phyloP scores from a whole-genome alignment of 2,329 filamentous ascomycete genomes.

The Aureobasidium sp. region DNA sequence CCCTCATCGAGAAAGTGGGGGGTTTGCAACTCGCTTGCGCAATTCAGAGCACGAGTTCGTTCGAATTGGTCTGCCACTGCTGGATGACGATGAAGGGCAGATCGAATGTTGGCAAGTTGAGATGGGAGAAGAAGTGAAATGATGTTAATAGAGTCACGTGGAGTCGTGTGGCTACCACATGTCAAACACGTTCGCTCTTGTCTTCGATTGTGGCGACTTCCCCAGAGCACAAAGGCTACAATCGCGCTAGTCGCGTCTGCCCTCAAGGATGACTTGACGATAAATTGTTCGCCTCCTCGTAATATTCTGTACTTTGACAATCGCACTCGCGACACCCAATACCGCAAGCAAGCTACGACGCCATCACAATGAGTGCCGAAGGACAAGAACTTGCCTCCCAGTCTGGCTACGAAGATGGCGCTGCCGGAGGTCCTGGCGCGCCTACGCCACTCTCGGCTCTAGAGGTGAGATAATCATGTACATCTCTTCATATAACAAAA shows the following conservation, averaged over 20 bases:
- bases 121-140: background rate
- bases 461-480: slow-evolving; percentile 55
- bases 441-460: slow-evolving; percentile 80
- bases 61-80: background rate
- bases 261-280: background rate
- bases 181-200: slow-evolving; percentile 1
- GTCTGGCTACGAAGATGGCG: slow-evolving; percentile 65
- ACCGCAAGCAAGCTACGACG: background rate
- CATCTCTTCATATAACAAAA: slow-evolving; percentile 15
- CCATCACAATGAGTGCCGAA: slow-evolving; percentile 40
- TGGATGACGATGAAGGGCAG: background rate
- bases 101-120: background rate
- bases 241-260: slow-evolving; percentile 2
- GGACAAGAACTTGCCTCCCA: slow-evolving; percentile 57
- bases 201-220: background rate
- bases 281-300: slow-evolving; percentile 6
- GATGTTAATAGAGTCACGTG: background rate
- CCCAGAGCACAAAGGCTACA: background rate
- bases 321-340: background rate
- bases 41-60: background rate
- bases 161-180: background rate
- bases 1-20: background rate
- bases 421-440: slow-evolving; percentile 77
- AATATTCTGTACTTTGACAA: background rate
- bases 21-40: background rate